Base-by-base conservation (phyloP, 148 eudicot species). In the Silene latifolia region DNA sequence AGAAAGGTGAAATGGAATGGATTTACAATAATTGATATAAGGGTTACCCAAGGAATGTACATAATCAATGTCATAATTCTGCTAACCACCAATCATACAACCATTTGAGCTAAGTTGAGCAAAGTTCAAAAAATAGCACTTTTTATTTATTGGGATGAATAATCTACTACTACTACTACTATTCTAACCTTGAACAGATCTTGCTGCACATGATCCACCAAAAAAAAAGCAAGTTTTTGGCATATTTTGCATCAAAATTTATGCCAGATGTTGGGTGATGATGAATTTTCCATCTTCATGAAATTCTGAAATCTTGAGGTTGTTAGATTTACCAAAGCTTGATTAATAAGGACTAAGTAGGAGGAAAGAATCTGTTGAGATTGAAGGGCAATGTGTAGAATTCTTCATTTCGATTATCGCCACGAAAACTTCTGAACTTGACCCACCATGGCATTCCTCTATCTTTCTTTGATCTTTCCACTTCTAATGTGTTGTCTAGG, bases 381-480 rank as follows among this genome's bases (percentile, higher is more conserved):
- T 95, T 95, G 80, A 95, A 95, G 2, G 99, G 99, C 67, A 95
- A 77, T 3, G 99, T 92, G 85, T 95, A 95, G 89, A 95, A 95
- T 72, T 95, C 99, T 82, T 95, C 99, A 47, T 95, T 95, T 62
- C 99, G 73, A 79, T 89, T 95, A 27, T 95, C 99, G 63, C 99
- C 99, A 78, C 97, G 79, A 58, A 96, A 96, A 57, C 93, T 90
- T 82, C 99, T 82, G 83, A 96, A 96, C 86, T 96, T 96, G 13
- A 88, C 95, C 99, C 99, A 96, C 99, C 99, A 96, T 1, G 99
- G 99, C 99, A 96, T 96, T 21, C 99, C 99, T 44, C 98, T 78
- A 63, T 96, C 99, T 81, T 83, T 91, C 88, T 92, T 92, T 13
- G 99, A 92, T 72, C 83, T 90, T 76, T 88, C 99, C 29, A 92